Percentiles rank a stretch among this genome's conserved stretches.
These are phyloP conservation scores for Hymenoscyphus repandus DNA, from an alignment of 2,329 filamentous ascomycete genomes.

Conservation along the genomic window DNA sequence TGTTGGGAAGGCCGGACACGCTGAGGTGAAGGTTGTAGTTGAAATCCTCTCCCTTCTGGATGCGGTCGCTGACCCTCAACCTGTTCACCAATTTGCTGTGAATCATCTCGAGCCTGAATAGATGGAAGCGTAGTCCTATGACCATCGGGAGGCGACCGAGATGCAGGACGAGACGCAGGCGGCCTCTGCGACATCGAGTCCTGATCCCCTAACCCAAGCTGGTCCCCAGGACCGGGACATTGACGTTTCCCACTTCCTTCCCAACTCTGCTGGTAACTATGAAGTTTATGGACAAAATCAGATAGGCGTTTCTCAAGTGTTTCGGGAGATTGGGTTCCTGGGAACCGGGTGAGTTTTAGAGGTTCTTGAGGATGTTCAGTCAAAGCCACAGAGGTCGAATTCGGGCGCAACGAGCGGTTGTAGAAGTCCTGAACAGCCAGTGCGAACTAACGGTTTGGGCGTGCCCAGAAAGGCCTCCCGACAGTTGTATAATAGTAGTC, in stretches of 20 bases:
- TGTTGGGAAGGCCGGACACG: slow-evolving; percentile 17
- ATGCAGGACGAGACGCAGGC: slow-evolving; percentile 50
- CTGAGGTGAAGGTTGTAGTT: slow-evolving; percentile 21
- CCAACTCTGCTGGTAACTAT: slow-evolving; percentile 32
- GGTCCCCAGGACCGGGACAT: slow-evolving; percentile 52
- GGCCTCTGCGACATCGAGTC: slow-evolving; percentile 61
- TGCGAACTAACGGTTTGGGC: slow-evolving; percentile 28
- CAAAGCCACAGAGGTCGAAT: slow-evolving; percentile 29
- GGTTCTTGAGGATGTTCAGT: slow-evolving; percentile 28
- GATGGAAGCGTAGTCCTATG: slow-evolving; percentile 30
- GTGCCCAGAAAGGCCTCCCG: slow-evolving; percentile 26
- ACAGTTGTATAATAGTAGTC: slow-evolving; percentile 21
- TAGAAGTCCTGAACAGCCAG: slow-evolving; percentile 37
- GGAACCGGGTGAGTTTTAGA: slow-evolving; percentile 25
- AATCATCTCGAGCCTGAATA: slow-evolving; percentile 31
- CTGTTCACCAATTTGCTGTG: slow-evolving; percentile 21
- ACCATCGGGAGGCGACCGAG: slow-evolving; percentile 37
- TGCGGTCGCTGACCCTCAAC: slow-evolving; percentile 23
- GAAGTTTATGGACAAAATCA: slow-evolving; percentile 31
- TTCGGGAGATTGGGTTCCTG: slow-evolving; percentile 26
- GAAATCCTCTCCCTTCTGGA: slow-evolving; percentile 18
- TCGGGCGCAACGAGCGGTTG: slow-evolving; percentile 31
- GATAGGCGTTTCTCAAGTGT: slow-evolving; percentile 27
- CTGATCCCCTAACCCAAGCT: slow-evolving; percentile 50
- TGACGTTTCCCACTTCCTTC: slow-evolving; percentile 39